Base-by-base conservation (phyloP, 805 yeast genomes). In the Lipomyces japonicus region DNA sequence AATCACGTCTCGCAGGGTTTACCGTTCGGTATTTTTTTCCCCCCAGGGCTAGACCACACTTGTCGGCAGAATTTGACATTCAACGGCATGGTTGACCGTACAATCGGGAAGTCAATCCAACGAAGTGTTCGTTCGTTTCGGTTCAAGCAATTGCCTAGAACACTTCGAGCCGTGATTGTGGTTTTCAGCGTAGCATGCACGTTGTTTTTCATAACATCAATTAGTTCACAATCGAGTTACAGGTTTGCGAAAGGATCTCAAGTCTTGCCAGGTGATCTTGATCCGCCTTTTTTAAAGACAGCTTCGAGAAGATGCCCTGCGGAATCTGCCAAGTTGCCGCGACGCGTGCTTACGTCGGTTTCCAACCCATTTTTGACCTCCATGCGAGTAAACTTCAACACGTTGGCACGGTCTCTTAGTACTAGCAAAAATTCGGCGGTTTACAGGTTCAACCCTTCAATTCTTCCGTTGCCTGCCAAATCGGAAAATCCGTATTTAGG, bases 311-410 rank as follows among this genome's bases (percentile, higher is more conserved):
- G 50, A 22, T 54, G 58, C 30, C 58, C 58, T 9, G 32, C 57
- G 3, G 31, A 44, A 14, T 9, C 22, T 18, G 45, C 45, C 12
- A n/a, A 18, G 23, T 19, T 30, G 14, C 47, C 52, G n/a, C 50
- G 58, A 26, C 38, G 9, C 18, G 37, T 54, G 4, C 42, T 54
- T 16, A 18, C 53, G 26, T 54, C 58, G 5, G 44, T 23, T 23
- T 51, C 56, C 22, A 52, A 52, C 22, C 56, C 58, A 19, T 53
- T 47, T 43, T 38, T 54, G 53, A 38, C 58, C 28, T 48, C 54
- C 18, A 53, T 54, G 53, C 51, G 57, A 9, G 38, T 54, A 48
- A 51, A 47, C 37, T 52, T 54, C 51, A 50, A 43, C 23, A 31
- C 31, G 4, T 35, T 37, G 4, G 51, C 48, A 2, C 19, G 22